Evolutionary conservation across 2,329 filamentous ascomycete genomes (phyloP).

Genomic region (Penicillium sp.): DNA sequence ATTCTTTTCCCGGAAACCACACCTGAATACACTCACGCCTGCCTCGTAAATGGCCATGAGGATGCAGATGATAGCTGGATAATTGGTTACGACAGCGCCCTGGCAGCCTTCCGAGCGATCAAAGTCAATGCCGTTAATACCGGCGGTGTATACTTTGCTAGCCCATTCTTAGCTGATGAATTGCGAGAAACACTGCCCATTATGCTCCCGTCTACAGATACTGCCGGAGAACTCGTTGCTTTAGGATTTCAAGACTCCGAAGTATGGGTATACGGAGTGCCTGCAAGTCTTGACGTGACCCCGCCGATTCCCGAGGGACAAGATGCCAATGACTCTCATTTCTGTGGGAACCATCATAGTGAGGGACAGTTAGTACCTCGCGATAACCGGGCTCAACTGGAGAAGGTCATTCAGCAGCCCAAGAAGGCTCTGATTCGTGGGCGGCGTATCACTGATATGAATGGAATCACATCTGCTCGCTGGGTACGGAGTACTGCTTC

Average conservation of each 20-base stretch:
- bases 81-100: slow-evolving; percentile 76
- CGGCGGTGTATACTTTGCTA: slow-evolving; percentile 79
- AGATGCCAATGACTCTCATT: slow-evolving; percentile 16
- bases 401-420: slow-evolving; percentile 52
- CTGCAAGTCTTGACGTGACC: slow-evolving; percentile 70
- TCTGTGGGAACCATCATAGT: slow-evolving; percentile 29
- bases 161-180: slow-evolving; percentile 57
- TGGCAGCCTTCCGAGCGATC: slow-evolving; percentile 79
- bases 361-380: slow-evolving; percentile 23
- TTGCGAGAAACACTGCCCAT: slow-evolving; percentile 69
- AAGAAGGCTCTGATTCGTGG: slow-evolving; percentile 72
- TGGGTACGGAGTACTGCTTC: slow-evolving; percentile 69
- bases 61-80: slow-evolving; percentile 72
- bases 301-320: slow-evolving; percentile 39
- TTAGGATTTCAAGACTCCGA: slow-evolving; percentile 75
- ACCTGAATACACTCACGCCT: slow-evolving; percentile 77
- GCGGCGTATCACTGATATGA: slow-evolving; percentile 67
- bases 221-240: slow-evolving; percentile 72
- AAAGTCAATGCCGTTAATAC: slow-evolving; percentile 76
- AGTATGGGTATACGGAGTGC: slow-evolving; percentile 80
- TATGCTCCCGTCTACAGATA: slow-evolving; percentile 72
- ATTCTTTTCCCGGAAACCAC: slow-evolving; percentile 84
- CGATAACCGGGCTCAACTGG: slow-evolving; percentile 39
- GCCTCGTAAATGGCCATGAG: slow-evolving; percentile 62
- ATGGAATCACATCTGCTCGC: slow-evolving; percentile 70